Conservation (phyloP, 345 rosid species). For the Corymbia maculata region DNA sequence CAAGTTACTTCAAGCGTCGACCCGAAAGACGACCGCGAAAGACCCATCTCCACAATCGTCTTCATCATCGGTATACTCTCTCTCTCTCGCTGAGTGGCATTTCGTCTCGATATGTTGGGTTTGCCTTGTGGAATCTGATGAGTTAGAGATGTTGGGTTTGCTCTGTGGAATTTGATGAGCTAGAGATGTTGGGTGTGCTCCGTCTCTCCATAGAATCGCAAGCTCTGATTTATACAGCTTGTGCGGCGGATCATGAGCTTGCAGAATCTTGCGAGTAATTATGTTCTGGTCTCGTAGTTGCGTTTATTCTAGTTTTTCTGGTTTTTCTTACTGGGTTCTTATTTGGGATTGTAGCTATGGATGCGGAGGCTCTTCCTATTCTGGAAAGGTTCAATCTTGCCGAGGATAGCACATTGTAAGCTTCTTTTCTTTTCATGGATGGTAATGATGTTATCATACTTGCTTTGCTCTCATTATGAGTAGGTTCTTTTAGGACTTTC, state of each 20-base stretch:
- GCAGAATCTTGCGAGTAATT: not conserved
- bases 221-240: not conserved
- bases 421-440: not conserved
- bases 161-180: not conserved
- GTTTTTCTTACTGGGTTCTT: not conserved
- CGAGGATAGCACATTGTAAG: conserved; percentile 53
- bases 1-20: not conserved
- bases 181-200: not conserved
- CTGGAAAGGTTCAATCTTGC: conserved; percentile 49
- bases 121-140: not conserved
- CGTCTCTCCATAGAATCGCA: not conserved
- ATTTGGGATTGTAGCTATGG: conserved; percentile 48
- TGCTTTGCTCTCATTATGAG: not conserved
- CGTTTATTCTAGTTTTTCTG: not conserved
- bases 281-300: not conserved
- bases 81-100: not conserved
- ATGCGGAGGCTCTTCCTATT: conserved; percentile 75
- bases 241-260: not conserved
- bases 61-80: conserved; percentile 42
- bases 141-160: not conserved
- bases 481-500: not conserved
- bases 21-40: not conserved
- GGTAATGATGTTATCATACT: not conserved
- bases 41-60: not conserved
- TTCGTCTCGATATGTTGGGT: not conserved